These are phyloP conservation scores for Aspergillus quadrilineatus DNA, from an alignment of 2,329 filamentous ascomycete species.

Conservation along the genomic window DNA sequence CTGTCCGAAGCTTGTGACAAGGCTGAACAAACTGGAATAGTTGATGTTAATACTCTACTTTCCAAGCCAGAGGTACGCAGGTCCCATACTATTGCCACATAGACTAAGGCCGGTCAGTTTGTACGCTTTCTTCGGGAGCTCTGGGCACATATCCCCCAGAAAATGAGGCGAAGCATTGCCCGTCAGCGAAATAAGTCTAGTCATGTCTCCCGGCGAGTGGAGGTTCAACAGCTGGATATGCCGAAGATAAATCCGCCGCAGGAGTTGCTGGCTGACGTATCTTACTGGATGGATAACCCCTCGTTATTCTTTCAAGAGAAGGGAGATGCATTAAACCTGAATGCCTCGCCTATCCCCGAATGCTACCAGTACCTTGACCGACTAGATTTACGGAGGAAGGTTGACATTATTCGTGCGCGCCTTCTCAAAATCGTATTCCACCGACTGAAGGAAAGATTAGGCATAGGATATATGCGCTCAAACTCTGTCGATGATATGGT, in stretches of 20 bases:
- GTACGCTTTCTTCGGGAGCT: conserved; percentile 4
- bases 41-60: conserved; percentile 2
- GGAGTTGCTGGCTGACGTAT: not conserved
- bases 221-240: not conserved
- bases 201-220: not conserved
- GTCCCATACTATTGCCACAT: not conserved
- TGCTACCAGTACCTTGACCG: not conserved
- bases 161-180: conserved; percentile 1
- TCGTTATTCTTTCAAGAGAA: conserved; percentile 5
- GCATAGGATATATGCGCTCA: not conserved
- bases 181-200: not conserved
- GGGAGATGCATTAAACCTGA: not conserved
- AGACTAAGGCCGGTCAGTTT: conserved; percentile 1
- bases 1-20: conserved; percentile 2
- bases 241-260: conserved; percentile 1
- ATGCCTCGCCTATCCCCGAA: not conserved
- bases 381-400: not conserved
- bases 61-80: not conserved
- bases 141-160: not conserved
- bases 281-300: not conserved
- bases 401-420: conserved; percentile 2
- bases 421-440: conserved; percentile 5
- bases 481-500: not conserved
- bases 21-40: conserved; percentile 5
- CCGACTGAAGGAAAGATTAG: conserved; percentile 3